Evolutionary conservation across 768 basidiomycete genomes (phyloP), one percentile per base, ranked within the genome.

Genomic region (Boletus vinaceobasis): DNA sequence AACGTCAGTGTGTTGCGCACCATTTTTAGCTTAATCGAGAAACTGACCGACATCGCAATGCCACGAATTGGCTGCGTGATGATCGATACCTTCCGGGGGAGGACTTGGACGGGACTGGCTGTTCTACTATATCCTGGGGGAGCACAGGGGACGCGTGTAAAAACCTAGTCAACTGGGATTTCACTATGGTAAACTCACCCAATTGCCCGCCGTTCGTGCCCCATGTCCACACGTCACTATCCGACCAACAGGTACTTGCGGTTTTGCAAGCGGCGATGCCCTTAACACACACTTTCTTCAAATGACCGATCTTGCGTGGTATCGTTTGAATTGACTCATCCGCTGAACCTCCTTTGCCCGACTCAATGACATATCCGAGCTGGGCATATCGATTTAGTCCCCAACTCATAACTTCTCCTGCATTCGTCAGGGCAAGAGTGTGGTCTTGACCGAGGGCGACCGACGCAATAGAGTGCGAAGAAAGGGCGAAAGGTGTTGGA

Each of bases 401-500:
- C 91, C 94, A 98, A 23, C 86, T 93, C 37, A 87, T 81, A 4
- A 98, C 83, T 64, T 94, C 91, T 5, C 96, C 94, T 0, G 78
- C 67, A 26, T 76, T 81, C 0, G 93, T 95, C 29, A 98, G 74
- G 1, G 84, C 89, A 29, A 98, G 81, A 0, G 95, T 95, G 66
- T 98, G 97, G 63, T 99, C 97, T 68, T 96, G 96, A 11, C 92
- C 95, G 7, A 94, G 76, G 0, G 93, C 92, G 26, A 98, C 80
- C 14, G 83, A 75, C 7, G 77, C 72, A 31, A 94, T 79, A 0
- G 74, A 73, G 37, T 84, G 75, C 1, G 80, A 72, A 42, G 88
- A 75, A 31, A 83, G 80, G 1, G 79, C 65, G 15, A 90, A 69
- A 1, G 86, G 82, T 39, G 79, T 79, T 31, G 93, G 78, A 13